A percentile compares a stretch with the other conserved stretches of the same genome.
These are phyloP conservation scores for Zygoascus sp. DNA, from an alignment of 1,139 yeast species.

Conservation along the genomic window DNA sequence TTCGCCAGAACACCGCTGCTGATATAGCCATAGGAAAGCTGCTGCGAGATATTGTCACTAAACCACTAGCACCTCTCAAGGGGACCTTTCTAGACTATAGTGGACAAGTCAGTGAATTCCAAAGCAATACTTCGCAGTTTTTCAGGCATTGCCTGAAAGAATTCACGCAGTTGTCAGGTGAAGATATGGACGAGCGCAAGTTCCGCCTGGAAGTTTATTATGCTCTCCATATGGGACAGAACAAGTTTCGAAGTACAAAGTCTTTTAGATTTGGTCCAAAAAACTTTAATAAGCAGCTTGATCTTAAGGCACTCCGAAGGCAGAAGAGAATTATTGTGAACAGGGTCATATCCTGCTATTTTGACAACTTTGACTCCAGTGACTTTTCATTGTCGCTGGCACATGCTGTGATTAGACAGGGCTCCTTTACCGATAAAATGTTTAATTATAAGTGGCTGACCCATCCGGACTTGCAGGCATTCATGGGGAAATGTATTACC, in stretches of 20 bases:
- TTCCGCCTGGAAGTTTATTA: background rate
- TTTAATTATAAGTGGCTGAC: conserved; percentile 35
- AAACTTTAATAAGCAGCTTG: background rate
- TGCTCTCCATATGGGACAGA: background rate
- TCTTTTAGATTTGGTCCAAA: too few relatives aligned
- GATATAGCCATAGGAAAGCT: background rate
- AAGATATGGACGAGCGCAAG: background rate
- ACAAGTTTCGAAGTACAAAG: too few relatives aligned
- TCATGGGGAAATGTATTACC: conserved; percentile 27
- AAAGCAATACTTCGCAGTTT: background rate
- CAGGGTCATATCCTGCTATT: background rate
- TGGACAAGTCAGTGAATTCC: background rate
- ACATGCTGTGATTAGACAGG: conserved; percentile 37
- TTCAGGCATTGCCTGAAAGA: background rate
- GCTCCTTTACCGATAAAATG: conserved; percentile 36
- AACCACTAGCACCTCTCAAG: background rate
- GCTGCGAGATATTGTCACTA: background rate
- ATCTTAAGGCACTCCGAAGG: too few relatives aligned
- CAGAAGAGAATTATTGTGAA: background rate
- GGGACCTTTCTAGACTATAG: background rate
- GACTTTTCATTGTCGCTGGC: conserved; percentile 25
- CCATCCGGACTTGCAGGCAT: conserved; percentile 27
- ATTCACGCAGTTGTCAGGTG: background rate
- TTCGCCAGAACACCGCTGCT: background rate
- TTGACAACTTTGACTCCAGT: background rate